Evolutionary conservation across 306 rosid genomes (phyloP), one percentile per base, ranked within the genome.

Genomic region (Mimosa bimucronata): DNA sequence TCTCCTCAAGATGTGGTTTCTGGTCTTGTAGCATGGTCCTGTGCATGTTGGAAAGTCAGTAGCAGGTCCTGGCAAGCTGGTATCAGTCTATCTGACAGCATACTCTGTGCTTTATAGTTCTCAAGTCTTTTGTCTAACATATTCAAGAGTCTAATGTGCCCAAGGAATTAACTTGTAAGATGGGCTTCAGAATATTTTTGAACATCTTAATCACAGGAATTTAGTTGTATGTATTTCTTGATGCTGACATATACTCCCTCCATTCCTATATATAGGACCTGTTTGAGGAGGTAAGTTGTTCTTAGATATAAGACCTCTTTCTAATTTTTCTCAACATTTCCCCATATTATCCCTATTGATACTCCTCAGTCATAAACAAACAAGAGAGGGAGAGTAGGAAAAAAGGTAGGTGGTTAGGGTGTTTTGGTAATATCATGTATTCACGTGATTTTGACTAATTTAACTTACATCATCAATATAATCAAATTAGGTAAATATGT

Each of bases 101-200:
- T n/a, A 66, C 7, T 34, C 23, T 9, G 13, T 31, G 44, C 44
- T 30, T 65, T 34, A 34, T 66, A 34, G 26, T 34, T 11, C 3
- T 19, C 5, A 66, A 37, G 46, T 66, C 71, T 66, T 34, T 7
- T 66, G 15, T 66, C 28, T 34, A 66, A 66, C 19, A 18, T 19
- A 53, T 30, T 57, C 76, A 9, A 67, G n/a, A 34, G 28, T 66
- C 15, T 34, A 66, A 66, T 19, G n/a, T 19, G 55, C 45, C 68
- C 81, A 9, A 67, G n/a, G 31, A 55, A 69, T 68, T 78, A 30
- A 25, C 79, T 53, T 50, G 38, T 45, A 55, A 69, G 19, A 41
- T 70, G 37, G 21, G 15, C 41, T 69, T 70, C 37, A 11, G 21
- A 30, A 55, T 70, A 12, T 69, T 69, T 75, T 75, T 40, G 4